phyloP scores from a whole-genome alignment of 2,329 filamentous ascomycete species.

The Phialocephala subalpina region DNA sequence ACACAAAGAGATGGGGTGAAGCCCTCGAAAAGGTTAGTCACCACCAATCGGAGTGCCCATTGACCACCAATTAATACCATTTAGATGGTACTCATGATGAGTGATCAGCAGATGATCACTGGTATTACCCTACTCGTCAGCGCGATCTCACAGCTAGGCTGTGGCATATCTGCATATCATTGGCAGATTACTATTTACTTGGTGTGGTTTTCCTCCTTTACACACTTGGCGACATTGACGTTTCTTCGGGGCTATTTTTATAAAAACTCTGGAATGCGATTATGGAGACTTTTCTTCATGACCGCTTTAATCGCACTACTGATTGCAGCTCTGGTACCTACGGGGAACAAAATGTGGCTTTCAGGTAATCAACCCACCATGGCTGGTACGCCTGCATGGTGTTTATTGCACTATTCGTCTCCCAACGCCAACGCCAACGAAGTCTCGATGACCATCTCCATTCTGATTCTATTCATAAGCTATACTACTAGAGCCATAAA shows the following conservation, averaged over 20 bases:
- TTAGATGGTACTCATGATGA: conserved; percentile 9
- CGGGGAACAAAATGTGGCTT: background rate
- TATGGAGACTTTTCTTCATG: conserved; percentile 3
- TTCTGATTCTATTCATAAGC: background rate
- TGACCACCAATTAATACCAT: background rate
- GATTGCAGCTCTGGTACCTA: conserved; percentile 5
- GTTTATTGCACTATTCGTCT: background rate
- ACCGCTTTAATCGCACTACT: background rate
- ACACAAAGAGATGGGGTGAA: background rate
- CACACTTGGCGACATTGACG: conserved; percentile 14
- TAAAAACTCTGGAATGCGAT: background rate
- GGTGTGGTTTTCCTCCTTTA: conserved; percentile 15
- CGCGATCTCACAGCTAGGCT: background rate
- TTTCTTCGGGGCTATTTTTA: conserved; percentile 8
- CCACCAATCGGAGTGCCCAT: background rate
- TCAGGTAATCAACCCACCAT: background rate
- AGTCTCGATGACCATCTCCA: background rate
- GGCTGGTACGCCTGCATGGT: background rate
- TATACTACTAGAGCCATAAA: background rate
- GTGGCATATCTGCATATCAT: conserved; percentile 12
- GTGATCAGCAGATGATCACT: conserved; percentile 15
- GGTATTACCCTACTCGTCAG: conserved; percentile 1
- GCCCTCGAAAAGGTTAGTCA: background rate
- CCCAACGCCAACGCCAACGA: background rate
- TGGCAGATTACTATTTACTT: conserved; percentile 15